phyloP scores from a whole-genome alignment of 257 asterid species.

The Paraleonurus japonicus region DNA sequence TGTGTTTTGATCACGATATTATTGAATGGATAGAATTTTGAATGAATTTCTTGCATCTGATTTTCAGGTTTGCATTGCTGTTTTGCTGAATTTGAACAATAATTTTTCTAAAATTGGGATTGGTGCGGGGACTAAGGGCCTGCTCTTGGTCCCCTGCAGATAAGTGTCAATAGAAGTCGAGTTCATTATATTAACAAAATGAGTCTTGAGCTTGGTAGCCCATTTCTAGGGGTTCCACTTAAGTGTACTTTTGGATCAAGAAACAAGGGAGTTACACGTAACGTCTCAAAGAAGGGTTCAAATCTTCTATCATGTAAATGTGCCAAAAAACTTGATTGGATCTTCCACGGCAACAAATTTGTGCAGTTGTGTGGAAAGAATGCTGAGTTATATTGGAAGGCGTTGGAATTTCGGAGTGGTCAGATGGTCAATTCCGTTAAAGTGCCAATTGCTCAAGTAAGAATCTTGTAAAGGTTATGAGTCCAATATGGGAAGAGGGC shows the following conservation, averaged over 20 bases:
- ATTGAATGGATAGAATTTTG: conserved; percentile 6
- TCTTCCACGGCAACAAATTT: conserved; percentile 57
- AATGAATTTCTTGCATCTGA: conserved; percentile 13
- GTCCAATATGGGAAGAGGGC: conserved; percentile 89
- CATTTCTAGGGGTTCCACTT: conserved; percentile 64
- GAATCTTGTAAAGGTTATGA: conserved; percentile 59
- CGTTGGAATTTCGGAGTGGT: conserved; percentile 53
- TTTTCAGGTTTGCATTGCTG: conserved; percentile 35
- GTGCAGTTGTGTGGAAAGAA: conserved; percentile 62
- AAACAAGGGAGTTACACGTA: conserved; percentile 33
- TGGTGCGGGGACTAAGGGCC: conserved; percentile 74
- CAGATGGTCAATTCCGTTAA: conserved; percentile 63
- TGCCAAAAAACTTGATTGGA: conserved; percentile 67
- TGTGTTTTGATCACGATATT: not conserved
- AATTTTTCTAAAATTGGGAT: conserved; percentile 17
- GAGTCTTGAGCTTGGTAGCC: conserved; percentile 54
- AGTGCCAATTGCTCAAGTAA: conserved; percentile 63
- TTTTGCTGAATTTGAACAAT: conserved; percentile 20
- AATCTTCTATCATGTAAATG: conserved; percentile 45
- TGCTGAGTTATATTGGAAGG: conserved; percentile 65
- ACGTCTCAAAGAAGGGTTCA: conserved; percentile 37
- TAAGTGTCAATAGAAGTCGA: conserved; percentile 36
- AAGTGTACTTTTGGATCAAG: conserved; percentile 42
- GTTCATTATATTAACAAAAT: conserved; percentile 34
- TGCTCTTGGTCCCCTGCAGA: conserved; percentile 87